Evolutionary conservation across 345 rosid genomes (phyloP).

Genomic region (Eucalyptus erythrocorys): DNA sequence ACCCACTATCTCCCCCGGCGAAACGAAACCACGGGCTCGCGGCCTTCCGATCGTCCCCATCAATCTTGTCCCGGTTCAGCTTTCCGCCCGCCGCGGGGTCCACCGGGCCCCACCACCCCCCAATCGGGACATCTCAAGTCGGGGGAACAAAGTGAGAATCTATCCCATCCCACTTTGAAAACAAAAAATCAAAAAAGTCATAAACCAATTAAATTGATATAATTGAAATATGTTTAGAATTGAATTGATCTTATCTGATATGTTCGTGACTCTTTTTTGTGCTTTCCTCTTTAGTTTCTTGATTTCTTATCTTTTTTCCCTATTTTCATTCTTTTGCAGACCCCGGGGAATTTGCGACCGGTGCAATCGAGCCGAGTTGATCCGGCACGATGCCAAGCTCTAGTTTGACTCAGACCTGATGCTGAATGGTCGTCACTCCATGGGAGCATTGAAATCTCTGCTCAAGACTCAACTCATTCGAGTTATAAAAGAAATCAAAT

Average conservation of each 20-base stretch:
- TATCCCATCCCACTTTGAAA: not conserved
- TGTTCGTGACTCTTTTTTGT: fast-evolving
- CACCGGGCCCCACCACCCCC: not conserved
- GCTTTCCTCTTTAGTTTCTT: not conserved
- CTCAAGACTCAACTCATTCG: not conserved
- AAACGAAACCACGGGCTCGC: not conserved
- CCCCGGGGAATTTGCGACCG: fast-evolving
- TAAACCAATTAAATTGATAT: too few species aligned
- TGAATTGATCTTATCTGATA: fast-evolving
- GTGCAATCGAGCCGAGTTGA: not conserved
- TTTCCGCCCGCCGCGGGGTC: not conserved
- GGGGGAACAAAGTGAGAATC: not conserved
- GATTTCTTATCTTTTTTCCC: not conserved
- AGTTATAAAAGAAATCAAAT: not conserved
- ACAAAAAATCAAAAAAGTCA: fast-evolving
- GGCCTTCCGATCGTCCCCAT: not conserved
- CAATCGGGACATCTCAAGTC: not conserved
- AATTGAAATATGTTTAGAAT: too few species aligned
- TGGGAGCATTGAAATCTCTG: fast-evolving
- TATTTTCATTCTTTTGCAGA: fast-evolving
- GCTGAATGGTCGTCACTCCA: fast-evolving
- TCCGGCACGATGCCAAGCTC: fast-evolving
- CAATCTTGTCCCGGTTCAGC: not conserved
- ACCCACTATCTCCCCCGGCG: not conserved
- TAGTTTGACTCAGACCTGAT: fast-evolving